Evolutionary conservation across 2,329 filamentous ascomycete species (phyloP), one percentile per base, ranked within the genome.

Genomic region (Aspergillus neotritici): DNA sequence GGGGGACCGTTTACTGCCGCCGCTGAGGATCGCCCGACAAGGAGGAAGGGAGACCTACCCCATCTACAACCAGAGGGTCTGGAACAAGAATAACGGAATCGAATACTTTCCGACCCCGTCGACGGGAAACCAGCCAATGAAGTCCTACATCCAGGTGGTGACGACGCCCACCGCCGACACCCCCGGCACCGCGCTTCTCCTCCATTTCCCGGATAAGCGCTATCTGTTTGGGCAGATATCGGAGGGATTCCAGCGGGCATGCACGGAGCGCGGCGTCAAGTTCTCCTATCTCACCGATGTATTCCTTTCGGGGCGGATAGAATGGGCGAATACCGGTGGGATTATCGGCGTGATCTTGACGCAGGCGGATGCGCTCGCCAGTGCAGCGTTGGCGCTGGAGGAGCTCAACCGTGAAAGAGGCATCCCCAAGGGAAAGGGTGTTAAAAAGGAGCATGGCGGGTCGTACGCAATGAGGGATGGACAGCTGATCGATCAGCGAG

Each of bases 141-240:
- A 82, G 55, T 84, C 77, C 61, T 80, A 74, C 56, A 74, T 90
- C 44, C 83, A 94, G 64, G 70, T 97, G 56, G 65, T 91, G 49
- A 85, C 83, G 13, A 86, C 85, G 46, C 91, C 91, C 11, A 93
- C 91, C 53, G 84, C 84, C 46, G 93, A 98, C 67, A 95, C 89
- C 14, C 79, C 83, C 1, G 91, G 91, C 41, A 87, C 87, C 2
- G 78, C 80, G 38, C 65, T 97, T 28, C 63, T 88, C 31, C 73
- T 98, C 5, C 83, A 91, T 61, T 90, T 89, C 59, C 86, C 91
- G 55, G 79, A 82, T 57, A 83, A 84, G 56, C 79, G 87, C 44
- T 98, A 98, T 65, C 55, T 96, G 12, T 85, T 98, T 58, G 93
- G 93, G 14, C 83, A 85, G 56, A 65, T 91, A 12, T 72, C 82